phyloP scores from a whole-genome alignment of 179 eudicot species.

The Beta lomatogona region DNA sequence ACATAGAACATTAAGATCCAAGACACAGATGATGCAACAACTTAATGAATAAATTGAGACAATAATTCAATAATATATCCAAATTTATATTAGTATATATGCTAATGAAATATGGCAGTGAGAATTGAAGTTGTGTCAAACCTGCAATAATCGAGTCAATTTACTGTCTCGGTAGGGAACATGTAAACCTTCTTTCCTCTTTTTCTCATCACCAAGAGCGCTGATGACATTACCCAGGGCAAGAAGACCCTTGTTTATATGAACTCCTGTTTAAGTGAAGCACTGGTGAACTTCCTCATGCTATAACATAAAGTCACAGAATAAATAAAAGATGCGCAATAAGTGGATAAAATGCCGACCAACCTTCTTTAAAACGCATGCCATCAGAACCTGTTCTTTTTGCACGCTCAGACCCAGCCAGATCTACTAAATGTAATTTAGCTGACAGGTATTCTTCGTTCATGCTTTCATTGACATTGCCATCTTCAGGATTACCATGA shows the following conservation, averaged over 20 bases:
- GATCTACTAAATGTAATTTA: slow-evolving; percentile 97
- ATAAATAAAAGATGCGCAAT: slow-evolving; percentile 2
- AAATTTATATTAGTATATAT: background rate
- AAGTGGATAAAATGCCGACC: slow-evolving; percentile 6
- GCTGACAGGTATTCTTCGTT: slow-evolving; percentile 96
- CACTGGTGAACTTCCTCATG: background rate
- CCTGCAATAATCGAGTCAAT: slow-evolving; percentile 98
- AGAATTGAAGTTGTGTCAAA: slow-evolving; percentile 30
- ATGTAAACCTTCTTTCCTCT: slow-evolving; percentile 92
- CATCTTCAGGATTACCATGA: slow-evolving; percentile 50
- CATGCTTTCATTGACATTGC: slow-evolving; percentile 55
- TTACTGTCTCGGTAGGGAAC: slow-evolving; percentile 99
- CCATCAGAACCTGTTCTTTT: slow-evolving; percentile 99
- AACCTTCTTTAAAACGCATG: slow-evolving; percentile 99
- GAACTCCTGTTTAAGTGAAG: slow-evolving; percentile 67
- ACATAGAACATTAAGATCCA: background rate
- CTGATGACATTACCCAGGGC: slow-evolving; percentile 99
- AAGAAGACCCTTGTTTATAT: slow-evolving; percentile 97
- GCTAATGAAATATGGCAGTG: background rate
- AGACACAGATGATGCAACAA: background rate
- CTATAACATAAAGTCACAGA: slow-evolving; percentile 9
- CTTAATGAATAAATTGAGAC: background rate
- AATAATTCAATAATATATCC: background rate
- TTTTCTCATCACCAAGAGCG: slow-evolving; percentile 98
- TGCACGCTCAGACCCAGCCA: slow-evolving; percentile 99